phyloP scores from a whole-genome alignment of 345 rosid genomes.

The Populus tremula region DNA sequence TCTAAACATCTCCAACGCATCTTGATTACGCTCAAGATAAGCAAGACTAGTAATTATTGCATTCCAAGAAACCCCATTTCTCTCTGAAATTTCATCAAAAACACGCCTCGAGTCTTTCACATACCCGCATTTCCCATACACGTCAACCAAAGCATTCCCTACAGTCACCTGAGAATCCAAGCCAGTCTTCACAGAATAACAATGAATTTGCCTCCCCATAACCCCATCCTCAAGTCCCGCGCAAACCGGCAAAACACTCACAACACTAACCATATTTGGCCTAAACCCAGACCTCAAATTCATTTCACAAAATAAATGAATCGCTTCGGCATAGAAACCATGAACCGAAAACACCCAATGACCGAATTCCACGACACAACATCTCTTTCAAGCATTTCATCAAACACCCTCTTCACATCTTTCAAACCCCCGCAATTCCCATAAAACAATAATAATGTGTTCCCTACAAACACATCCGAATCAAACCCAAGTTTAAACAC shows the following conservation, averaged over 20 bases:
- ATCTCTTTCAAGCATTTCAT: slow-evolving; percentile 52
- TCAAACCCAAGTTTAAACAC: slow-evolving; percentile 50
- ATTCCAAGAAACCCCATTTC: slow-evolving; percentile 49
- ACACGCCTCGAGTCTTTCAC: slow-evolving; percentile 27
- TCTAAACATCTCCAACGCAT: slow-evolving; percentile 38
- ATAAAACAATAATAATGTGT: slow-evolving; percentile 40
- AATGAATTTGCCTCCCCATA: slow-evolving; percentile 41
- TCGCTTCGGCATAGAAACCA: slow-evolving; percentile 34
- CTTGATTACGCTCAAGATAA: slow-evolving; percentile 19
- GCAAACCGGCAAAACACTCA: slow-evolving; percentile 45
- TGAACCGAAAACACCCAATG: slow-evolving; percentile 34
- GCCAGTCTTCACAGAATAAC: slow-evolving; percentile 37
- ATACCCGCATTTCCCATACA: slow-evolving; percentile 47
- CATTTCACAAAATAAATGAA: slow-evolving; percentile 33
- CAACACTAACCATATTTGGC: slow-evolving; percentile 39
- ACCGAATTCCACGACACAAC: slow-evolving; percentile 42
- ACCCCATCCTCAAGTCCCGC: slow-evolving; percentile 27
- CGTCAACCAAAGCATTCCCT: slow-evolving; percentile 50
- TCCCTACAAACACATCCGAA: slow-evolving; percentile 38
- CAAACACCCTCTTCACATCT: slow-evolving; percentile 33
- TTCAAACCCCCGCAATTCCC: slow-evolving; percentile 27
- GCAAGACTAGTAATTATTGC: slow-evolving; percentile 36
- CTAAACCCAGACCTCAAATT: slow-evolving; percentile 25
- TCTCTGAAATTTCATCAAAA: slow-evolving; percentile 40
- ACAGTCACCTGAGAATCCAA: slow-evolving; percentile 33